Evolutionary conservation across 148 eudicot genomes (phyloP).

Genomic region (Rhododendron williamsianum): DNA sequence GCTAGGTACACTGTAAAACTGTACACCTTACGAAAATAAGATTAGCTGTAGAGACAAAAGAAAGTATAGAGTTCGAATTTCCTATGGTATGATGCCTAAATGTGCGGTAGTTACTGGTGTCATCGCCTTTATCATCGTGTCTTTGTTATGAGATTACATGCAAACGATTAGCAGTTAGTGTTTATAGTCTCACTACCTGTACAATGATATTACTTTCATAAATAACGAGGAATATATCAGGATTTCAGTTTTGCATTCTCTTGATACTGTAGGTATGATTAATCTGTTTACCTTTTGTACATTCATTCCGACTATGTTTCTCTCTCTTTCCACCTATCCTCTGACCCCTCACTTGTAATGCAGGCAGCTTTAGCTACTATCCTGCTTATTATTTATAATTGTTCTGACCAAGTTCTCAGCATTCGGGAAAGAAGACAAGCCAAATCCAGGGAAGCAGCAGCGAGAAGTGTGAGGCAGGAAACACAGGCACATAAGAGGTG

Average conservation of each 20-base stretch:
- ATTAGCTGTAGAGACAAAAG: background rate
- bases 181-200: background rate
- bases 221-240: background rate
- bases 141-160: background rate
- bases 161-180: background rate
- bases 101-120: background rate
- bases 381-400: conserved; percentile 78
- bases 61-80: background rate
- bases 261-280: background rate
- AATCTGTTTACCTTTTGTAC: background rate
- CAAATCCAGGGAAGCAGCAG: conserved; percentile 79
- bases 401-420: conserved; percentile 72
- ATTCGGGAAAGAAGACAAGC: conserved; percentile 71
- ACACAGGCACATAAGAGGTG: conserved; percentile 59
- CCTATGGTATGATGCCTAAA: background rate
- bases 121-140: background rate
- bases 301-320: background rate
- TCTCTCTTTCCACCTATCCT: background rate
- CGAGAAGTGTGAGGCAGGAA: conserved; percentile 50
- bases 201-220: background rate
- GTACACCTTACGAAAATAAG: background rate
- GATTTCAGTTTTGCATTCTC: background rate
- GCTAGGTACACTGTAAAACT: background rate
- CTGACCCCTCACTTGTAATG: conserved; percentile 4
- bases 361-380: conserved; percentile 79